phyloP scores from a whole-genome alignment of 345 rosid species.

The Citrus cavaleriei region DNA sequence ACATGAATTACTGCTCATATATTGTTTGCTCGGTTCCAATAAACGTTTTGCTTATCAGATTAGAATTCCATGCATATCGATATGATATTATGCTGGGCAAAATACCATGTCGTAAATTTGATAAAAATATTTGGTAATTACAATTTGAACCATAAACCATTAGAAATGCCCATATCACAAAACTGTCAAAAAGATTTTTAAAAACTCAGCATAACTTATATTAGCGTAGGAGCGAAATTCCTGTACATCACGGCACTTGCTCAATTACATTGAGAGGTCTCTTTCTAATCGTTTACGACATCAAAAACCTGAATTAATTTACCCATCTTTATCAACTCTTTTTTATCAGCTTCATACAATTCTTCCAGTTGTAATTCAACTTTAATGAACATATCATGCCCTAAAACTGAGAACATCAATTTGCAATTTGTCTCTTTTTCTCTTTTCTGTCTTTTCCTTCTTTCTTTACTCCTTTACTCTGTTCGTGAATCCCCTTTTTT shows the following conservation, averaged over 20 bases:
- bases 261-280: slow-evolving; percentile 7
- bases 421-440: slow-evolving; percentile 29
- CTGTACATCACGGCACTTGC: slow-evolving; percentile 16
- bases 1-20: neutral
- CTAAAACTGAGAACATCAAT: slow-evolving; percentile 11
- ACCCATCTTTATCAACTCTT: slow-evolving; percentile 23
- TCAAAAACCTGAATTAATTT: slow-evolving; percentile 1
- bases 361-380: slow-evolving; percentile 10
- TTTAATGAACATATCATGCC: slow-evolving; percentile 16
- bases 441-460: slow-evolving; percentile 11
- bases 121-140: too few relatives aligned
- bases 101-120: neutral
- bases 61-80: neutral
- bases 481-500: slow-evolving; percentile 10
- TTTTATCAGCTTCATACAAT: neutral
- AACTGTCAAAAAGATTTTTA: neutral
- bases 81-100: neutral
- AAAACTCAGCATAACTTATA: too few relatives aligned
- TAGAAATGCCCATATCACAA: too few relatives aligned
- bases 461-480: slow-evolving; percentile 6
- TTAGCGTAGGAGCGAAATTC: neutral
- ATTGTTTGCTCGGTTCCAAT: neutral
- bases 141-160: neutral
- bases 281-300: neutral
- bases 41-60: neutral